Conservation (phyloP, 257 asterid genomes). For the Datura wrightii region DNA sequence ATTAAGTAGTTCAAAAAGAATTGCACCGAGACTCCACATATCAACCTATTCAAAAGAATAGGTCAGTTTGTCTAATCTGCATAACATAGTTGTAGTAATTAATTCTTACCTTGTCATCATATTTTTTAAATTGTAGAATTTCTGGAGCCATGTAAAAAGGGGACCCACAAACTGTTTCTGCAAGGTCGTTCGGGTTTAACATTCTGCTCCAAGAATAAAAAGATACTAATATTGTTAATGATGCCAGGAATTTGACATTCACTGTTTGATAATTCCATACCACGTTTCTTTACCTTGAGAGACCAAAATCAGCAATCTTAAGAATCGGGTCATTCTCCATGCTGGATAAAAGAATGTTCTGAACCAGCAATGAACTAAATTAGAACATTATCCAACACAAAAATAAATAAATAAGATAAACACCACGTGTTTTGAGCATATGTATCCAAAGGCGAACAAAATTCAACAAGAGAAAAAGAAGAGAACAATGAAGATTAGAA, state of each 20-base stretch:
- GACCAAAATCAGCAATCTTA: slow-evolving; percentile 69
- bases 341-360: slow-evolving; percentile 59
- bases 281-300: slow-evolving; percentile 50
- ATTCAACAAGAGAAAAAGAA: background rate
- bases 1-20: slow-evolving; percentile 65
- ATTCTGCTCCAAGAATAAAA: slow-evolving; percentile 42
- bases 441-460: background rate
- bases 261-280: background rate
- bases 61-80: background rate
- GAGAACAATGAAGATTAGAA: background rate
- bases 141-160: slow-evolving; percentile 70
- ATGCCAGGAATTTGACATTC: slow-evolving; percentile 20
- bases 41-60: slow-evolving; percentile 49
- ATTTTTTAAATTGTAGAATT: slow-evolving; percentile 58
- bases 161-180: slow-evolving; percentile 58
- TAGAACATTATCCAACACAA: background rate
- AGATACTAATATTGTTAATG: slow-evolving; percentile 25
- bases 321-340: slow-evolving; percentile 47
- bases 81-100: background rate
- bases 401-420: background rate
- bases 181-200: slow-evolving; percentile 47
- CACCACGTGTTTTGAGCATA: background rate
- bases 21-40: slow-evolving; percentile 65
- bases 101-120: slow-evolving; percentile 51
- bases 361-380: slow-evolving; percentile 25